Conservation (phyloP, 108 stramenopile species). For the Cyclotella cryptica region DNA sequence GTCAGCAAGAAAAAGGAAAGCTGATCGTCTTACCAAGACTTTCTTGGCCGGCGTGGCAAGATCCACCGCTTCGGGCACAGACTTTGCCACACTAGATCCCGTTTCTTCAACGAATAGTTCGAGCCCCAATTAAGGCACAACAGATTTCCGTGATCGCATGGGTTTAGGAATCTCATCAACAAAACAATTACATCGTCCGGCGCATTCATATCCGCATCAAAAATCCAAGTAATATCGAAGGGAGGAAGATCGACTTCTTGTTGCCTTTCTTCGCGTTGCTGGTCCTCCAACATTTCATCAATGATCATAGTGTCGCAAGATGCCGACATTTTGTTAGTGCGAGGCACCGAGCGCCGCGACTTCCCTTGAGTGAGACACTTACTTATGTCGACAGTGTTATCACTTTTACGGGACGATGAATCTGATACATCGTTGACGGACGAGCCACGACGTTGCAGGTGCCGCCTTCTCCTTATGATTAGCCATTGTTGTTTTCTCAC, state of each 20-base stretch:
- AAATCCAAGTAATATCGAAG: slow-evolving; percentile 68
- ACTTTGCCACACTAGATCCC: slow-evolving; percentile 65
- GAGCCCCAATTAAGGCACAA: slow-evolving; percentile 58
- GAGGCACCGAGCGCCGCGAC: slow-evolving; percentile 10
- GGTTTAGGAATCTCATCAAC: slow-evolving; percentile 58
- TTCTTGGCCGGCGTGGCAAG: slow-evolving; percentile 77
- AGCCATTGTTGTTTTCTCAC: slow-evolving; percentile 78
- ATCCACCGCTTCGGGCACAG: slow-evolving; percentile 80
- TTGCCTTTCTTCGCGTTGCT: slow-evolving; percentile 45
- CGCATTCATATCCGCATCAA: slow-evolving; percentile 62
- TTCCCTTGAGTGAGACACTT: background rate
- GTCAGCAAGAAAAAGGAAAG: background rate
- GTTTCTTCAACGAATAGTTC: slow-evolving; percentile 53
- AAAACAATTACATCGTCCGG: slow-evolving; percentile 78
- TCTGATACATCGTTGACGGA: background rate
- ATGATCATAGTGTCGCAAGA: slow-evolving; percentile 61
- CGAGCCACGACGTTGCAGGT: slow-evolving; percentile 31
- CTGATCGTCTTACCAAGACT: slow-evolving; percentile 59
- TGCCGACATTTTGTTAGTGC: background rate
- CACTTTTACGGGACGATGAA: background rate
- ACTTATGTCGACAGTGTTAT: background rate
- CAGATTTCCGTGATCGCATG: slow-evolving; percentile 63
- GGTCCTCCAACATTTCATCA: slow-evolving; percentile 72
- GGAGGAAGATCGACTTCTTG: slow-evolving; percentile 34
- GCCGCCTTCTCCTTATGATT: slow-evolving; percentile 66